These are phyloP conservation scores for Insectozyma bohioensis DNA, from an alignment of 1,139 yeast genomes.

Conservation along the genomic window DNA sequence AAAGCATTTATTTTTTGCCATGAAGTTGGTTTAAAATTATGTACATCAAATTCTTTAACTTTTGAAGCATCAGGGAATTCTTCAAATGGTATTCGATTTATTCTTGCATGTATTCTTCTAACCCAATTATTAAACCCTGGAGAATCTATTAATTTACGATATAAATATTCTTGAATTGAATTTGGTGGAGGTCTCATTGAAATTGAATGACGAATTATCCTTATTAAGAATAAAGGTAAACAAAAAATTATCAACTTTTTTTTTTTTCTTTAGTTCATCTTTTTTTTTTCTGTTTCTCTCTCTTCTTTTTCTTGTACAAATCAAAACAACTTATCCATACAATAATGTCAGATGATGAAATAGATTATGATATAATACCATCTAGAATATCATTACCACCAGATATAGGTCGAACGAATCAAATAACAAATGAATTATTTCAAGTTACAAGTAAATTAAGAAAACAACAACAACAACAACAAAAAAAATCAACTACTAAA, in stretches of 20 bases:
- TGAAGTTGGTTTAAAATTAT: conserved; percentile 47
- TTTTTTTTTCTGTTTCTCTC: too few species aligned
- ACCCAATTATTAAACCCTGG: conserved; percentile 71
- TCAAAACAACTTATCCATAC: conserved; percentile 1
- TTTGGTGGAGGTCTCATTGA: conserved; percentile 32
- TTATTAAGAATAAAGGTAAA: conserved; percentile 17
- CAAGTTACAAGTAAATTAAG: conserved; percentile 36
- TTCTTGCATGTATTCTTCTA: conserved; percentile 56
- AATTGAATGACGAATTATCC: too few species aligned
- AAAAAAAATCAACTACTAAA: conserved; percentile 9
- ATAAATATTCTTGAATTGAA: conserved; percentile 50
- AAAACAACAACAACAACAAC: conserved; percentile 8
- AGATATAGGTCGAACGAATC: conserved; percentile 15
- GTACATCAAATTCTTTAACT: conserved; percentile 19
- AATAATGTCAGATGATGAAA: conserved; percentile 6
- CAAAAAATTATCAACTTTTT: conserved; percentile 11
- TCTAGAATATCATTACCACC: conserved; percentile 15
- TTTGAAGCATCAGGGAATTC: conserved; percentile 16
- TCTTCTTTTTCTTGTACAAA: background rate
- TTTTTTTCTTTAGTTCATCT: too few species aligned
- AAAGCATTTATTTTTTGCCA: conserved; percentile 62
- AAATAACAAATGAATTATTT: conserved; percentile 34
- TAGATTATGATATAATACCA: conserved; percentile 7
- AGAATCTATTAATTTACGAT: conserved; percentile 52
- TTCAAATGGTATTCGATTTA: conserved; percentile 55